Evolutionary conservation across 805 yeast species (phyloP).

Genomic region (Metschnikowia santaceciliae): DNA sequence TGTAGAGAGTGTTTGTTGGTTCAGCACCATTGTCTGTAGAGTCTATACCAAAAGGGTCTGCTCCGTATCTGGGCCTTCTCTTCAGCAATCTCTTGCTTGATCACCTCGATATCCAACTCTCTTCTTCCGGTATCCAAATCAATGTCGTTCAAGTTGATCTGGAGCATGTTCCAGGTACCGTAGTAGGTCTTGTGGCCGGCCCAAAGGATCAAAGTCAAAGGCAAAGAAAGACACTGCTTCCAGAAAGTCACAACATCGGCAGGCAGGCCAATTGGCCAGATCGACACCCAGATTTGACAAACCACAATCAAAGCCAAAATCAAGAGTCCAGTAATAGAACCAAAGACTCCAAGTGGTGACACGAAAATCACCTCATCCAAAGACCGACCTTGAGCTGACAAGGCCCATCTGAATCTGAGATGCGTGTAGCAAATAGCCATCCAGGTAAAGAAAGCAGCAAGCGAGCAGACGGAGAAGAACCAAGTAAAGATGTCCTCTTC

Average conservation of each 20-base stretch:
- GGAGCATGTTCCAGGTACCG: conserved; percentile 27
- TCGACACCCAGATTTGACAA: conserved; percentile 38
- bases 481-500: conserved; percentile 36
- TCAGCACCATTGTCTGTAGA: conserved; percentile 31
- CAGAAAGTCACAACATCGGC: conserved; percentile 37
- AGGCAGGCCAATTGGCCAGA: conserved; percentile 31
- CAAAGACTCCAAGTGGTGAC: conserved; percentile 34
- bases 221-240: conserved; percentile 44
- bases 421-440: conserved; percentile 38
- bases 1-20: background rate
- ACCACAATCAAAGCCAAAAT: conserved; percentile 31
- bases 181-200: conserved; percentile 37
- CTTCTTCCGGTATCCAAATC: conserved; percentile 61
- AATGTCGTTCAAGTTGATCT: conserved; percentile 45
- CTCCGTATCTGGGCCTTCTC: conserved; percentile 26
- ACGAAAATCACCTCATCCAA: conserved; percentile 33
- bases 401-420: conserved; percentile 39
- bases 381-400: conserved; percentile 30
- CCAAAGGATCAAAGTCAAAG: conserved; percentile 42
- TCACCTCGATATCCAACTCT: conserved; percentile 32
- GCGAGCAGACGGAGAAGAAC: conserved; percentile 39
- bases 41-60: conserved; percentile 23
- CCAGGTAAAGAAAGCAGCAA: conserved; percentile 42
- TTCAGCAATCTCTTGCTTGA: conserved; percentile 36
- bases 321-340: conserved; percentile 31